A percentile compares a stretch with the other conserved stretches of the same genome.
Conservation (phyloP, 495 filamentous ascomycete species). For the Cetradonia linearis region DNA sequence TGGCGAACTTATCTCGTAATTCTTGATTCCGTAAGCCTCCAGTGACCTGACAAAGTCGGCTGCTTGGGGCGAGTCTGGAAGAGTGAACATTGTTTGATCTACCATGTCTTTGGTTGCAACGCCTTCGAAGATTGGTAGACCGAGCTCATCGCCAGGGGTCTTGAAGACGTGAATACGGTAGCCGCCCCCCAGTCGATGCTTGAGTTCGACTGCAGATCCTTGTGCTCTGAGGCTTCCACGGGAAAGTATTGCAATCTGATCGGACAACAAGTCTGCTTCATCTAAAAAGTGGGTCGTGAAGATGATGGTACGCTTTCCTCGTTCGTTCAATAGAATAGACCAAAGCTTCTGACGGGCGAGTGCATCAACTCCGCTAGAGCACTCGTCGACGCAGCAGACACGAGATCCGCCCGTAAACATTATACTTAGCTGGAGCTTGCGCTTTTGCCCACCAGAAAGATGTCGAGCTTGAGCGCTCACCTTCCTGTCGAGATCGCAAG, state of each 20-base stretch:
- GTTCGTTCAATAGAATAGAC: conserved; percentile 75
- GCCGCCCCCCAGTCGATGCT: conserved; percentile 57
- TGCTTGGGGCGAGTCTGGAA: conserved; percentile 50
- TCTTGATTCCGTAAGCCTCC: conserved; percentile 49
- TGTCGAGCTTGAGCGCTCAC: conserved; percentile 53
- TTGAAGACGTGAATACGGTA: conserved; percentile 65
- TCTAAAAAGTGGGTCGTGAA: conserved; percentile 80
- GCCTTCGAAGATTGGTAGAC: conserved; percentile 44
- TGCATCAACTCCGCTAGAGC: conserved; percentile 73
- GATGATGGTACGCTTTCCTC: conserved; percentile 67
- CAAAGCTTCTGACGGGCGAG: conserved; percentile 74
- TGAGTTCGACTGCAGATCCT: conserved; percentile 69
- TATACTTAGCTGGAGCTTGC: conserved; percentile 86
- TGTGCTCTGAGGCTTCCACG: conserved; percentile 60
- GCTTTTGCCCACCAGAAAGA: conserved; percentile 78
- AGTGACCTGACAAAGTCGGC: conserved; percentile 55
- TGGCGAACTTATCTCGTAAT: conserved; percentile 71
- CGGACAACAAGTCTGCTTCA: conserved; percentile 65
- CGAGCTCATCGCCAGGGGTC: conserved; percentile 31
- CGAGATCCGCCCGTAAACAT: conserved; percentile 80
- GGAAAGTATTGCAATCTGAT: conserved; percentile 68
- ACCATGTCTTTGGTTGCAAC: conserved; percentile 47
- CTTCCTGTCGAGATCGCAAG: conserved; percentile 64
- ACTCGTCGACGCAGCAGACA: conserved; percentile 83
- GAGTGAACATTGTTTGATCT: conserved; percentile 61